A percentile compares a stretch with the other conserved stretches of the same genome.
Evolutionary conservation across 306 rosid species (phyloP).

Genomic region (Canavalia ensiformis): DNA sequence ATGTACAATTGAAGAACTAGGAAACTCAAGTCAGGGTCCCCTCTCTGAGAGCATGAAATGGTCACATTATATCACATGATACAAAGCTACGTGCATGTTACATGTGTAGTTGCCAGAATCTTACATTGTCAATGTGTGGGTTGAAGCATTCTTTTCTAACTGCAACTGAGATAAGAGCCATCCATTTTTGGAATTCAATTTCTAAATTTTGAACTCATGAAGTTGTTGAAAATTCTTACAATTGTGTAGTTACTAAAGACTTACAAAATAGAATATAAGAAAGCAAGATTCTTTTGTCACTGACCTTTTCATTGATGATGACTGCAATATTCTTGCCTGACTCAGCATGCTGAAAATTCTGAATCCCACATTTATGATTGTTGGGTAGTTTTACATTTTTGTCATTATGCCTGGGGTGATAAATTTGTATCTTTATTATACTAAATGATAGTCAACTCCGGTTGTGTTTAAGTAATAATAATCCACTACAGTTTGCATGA

Average conservation of each 20-base stretch:
- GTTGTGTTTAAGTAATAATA: not conserved
- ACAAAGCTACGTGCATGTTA: conserved; percentile 13
- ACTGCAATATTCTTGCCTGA: not conserved
- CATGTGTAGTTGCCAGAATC: conserved; percentile 26
- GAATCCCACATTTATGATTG: not conserved
- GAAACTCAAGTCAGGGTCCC: not conserved
- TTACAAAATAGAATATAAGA: not conserved
- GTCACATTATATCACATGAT: not conserved
- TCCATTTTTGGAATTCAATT: not conserved
- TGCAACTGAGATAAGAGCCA: not conserved
- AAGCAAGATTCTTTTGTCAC: conserved; percentile 5
- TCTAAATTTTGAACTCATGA: not conserved
- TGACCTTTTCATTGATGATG: not conserved
- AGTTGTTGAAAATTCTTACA: not conserved
- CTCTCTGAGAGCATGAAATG: not conserved
- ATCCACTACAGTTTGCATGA: not conserved
- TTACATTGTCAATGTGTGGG: not conserved
- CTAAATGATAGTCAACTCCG: not conserved
- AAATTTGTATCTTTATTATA: conserved; percentile 21
- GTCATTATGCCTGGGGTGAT: not conserved
- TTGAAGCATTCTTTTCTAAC: conserved; percentile 7
- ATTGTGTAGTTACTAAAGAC: conserved; percentile 1
- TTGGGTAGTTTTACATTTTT: conserved; percentile 5
- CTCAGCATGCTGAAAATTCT: conserved; percentile 14
- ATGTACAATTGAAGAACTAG: conserved; percentile 7